Evolutionary conservation across 768 basidiomycete genomes (phyloP), one percentile per base, ranked within the genome.

Genomic region (Lactarius vividus): DNA sequence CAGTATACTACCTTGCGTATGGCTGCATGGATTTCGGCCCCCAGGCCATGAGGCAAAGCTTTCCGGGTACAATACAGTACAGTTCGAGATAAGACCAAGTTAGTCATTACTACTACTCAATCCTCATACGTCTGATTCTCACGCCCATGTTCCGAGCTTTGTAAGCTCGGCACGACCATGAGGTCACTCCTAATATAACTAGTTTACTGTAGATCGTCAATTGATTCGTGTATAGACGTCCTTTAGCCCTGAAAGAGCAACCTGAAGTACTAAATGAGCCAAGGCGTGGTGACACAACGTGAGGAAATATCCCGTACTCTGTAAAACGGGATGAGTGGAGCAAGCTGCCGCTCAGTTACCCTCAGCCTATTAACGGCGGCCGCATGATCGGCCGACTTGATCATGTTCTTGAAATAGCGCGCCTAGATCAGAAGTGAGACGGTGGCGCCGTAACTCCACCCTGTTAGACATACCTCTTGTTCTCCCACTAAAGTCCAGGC

Each of bases 401-500:
- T 44, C 70, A 69, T 70, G 31, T 61, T 29, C 49, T 70, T 70
- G 42, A 70, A 70, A 56, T 66, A 64, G 39, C 68, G 68, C 40
- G 70, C 70, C 70, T 70, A 28, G 4, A 18, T 4, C 15, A 8
- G 4, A 33, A 11, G 18, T 49, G 53, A 39, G 40, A 26, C 15
- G 28, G 9, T 7, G 6, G 4, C 15, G 16, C 26, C 23, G 16
- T 55, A 29, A 16, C 16, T 46, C 40, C 42, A 37, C 35, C 13
- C 1, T 31, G 20, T 18, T 23, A n/a, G 0, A 29, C 78, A 46
- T 44, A 88, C 91, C 83, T 94, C 92, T 74, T 97, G 96, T 74
- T 94, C 91, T 79, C 98, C 97, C 8, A 98, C 92, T 71, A 98
- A 77, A 2, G 91, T 91, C 96, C 96, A 99, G 2, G 96, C 95